phyloP scores from a whole-genome alignment of 2,329 filamentous ascomycete genomes.

The Dactylellina parvicollis region DNA sequence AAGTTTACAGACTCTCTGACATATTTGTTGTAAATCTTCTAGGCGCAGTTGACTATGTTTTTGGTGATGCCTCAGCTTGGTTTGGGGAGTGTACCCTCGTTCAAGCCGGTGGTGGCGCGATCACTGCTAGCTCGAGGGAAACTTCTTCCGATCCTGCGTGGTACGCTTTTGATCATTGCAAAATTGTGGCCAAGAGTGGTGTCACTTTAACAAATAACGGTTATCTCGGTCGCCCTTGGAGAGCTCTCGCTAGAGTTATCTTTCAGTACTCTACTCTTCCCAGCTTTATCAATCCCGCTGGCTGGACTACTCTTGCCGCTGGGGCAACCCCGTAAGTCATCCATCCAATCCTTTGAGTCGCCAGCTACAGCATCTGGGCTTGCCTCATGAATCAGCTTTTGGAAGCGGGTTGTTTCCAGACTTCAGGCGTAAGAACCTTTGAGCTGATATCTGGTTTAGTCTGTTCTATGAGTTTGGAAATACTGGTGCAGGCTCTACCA shows the following conservation, averaged over 20 bases:
- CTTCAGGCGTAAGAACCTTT: no score
- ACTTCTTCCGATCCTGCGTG: constrained; percentile 56
- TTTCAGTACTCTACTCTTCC: constrained; percentile 59
- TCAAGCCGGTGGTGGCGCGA: constrained; percentile 59
- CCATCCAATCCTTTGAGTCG: background rate
- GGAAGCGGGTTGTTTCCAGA: no score
- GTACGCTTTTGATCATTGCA: constrained; percentile 60
- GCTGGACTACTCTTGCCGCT: constrained; percentile 60
- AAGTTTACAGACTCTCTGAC: no score
- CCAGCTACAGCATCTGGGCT: no score
- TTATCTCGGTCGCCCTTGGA: constrained; percentile 60
- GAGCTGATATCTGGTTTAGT: no score
- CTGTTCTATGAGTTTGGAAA: constrained; percentile 60
- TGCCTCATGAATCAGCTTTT: no score
- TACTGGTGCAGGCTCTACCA: constrained; percentile 57
- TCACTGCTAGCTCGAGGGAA: constrained; percentile 60
- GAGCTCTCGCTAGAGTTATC: constrained; percentile 60
- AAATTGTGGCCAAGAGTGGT: constrained; percentile 56
- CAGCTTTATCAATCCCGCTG: constrained; percentile 59
- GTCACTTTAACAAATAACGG: constrained; percentile 56
- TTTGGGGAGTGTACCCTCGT: constrained; percentile 60
- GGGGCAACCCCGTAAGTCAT: constrained; percentile 57
- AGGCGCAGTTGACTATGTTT: constrained; percentile 61
- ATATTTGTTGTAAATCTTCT: background rate
- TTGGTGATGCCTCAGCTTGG: constrained; percentile 59